A percentile compares a stretch with the other conserved stretches of the same genome.
Evolutionary conservation across 129 eudicot species (phyloP).

Genomic region (Ambrosia artemisiifolia): DNA sequence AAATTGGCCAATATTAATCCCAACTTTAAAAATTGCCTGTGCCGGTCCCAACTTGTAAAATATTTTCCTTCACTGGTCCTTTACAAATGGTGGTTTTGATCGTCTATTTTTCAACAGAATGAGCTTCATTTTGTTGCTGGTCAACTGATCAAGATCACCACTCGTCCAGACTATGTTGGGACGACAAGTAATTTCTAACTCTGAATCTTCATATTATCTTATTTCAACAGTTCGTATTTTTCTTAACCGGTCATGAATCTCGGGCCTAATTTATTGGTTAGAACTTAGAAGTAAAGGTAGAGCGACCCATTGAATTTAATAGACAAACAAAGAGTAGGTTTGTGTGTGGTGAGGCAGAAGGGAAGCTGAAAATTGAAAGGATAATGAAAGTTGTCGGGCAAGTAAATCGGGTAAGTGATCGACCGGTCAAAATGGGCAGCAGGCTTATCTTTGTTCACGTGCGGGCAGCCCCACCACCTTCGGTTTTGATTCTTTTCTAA

Average conservation of each 20-base stretch:
- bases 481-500: slow-evolving; percentile 32
- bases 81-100: too few relatives aligned
- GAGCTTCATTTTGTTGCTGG: too few relatives aligned
- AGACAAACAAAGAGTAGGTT: neutral
- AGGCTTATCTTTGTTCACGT: slow-evolving; percentile 41
- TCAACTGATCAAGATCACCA: too few relatives aligned
- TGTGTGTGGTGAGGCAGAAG: slow-evolving; percentile 17
- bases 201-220: neutral
- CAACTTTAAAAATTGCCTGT: too few relatives aligned
- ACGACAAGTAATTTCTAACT: neutral
- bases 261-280: too few relatives aligned
- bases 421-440: slow-evolving; percentile 27
- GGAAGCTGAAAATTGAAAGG: slow-evolving; percentile 16
- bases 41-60: too few relatives aligned
- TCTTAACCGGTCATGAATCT: too few relatives aligned
- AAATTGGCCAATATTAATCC: too few relatives aligned
- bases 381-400: slow-evolving; percentile 29
- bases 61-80: too few relatives aligned
- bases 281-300: neutral
- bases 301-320: neutral
- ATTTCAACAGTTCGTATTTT: too few relatives aligned
- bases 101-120: too few relatives aligned
- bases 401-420: slow-evolving; percentile 17
- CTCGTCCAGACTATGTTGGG: too few relatives aligned
- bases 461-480: slow-evolving; percentile 33